Percentiles rank a stretch among this genome's conserved stretches.
These are phyloP conservation scores for Metschnikowia colocasiae DNA, from an alignment of 805 yeast genomes.

Conservation along the genomic window DNA sequence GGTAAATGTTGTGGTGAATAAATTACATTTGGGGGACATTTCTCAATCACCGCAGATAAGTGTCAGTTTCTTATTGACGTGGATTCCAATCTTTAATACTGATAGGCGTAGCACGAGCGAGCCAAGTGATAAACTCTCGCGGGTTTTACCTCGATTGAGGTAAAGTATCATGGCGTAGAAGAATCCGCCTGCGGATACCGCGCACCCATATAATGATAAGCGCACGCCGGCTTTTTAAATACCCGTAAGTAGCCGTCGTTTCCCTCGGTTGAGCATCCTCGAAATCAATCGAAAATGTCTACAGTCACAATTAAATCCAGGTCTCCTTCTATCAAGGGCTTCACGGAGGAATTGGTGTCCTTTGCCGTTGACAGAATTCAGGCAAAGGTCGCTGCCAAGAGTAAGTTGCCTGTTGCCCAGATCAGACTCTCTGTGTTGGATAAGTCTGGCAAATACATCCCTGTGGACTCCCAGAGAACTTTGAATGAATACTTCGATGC, in stretches of 20 bases:
- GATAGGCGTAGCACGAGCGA: not conserved
- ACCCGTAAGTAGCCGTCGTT: not conserved
- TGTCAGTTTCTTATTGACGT: too few relatives aligned
- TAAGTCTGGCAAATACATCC: constrained; percentile 32
- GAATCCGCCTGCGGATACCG: not conserved
- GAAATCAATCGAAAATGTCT: constrained; percentile 31
- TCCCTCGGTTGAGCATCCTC: not conserved
- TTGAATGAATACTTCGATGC: constrained; percentile 31
- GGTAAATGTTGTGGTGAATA: too few relatives aligned
- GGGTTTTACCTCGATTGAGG: not conserved
- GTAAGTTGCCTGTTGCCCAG: constrained; percentile 30
- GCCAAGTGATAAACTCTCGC: not conserved
- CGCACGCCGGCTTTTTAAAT: not conserved
- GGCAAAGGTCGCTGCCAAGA: constrained; percentile 43
- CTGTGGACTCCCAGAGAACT: constrained; percentile 43
- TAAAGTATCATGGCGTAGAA: not conserved
- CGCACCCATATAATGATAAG: constrained; percentile 2
- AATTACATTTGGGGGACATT: too few relatives aligned
- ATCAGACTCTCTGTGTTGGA: constrained; percentile 27
- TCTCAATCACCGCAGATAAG: too few relatives aligned
- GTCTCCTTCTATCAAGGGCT: constrained; percentile 52
- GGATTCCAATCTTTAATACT: not conserved
- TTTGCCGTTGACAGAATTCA: constrained; percentile 41
- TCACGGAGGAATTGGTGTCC: constrained; percentile 35
- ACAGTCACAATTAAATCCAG: constrained; percentile 54